phyloP scores from a whole-genome alignment of 2,329 filamentous ascomycete species.

The Colletotrichum spaethianum region DNA sequence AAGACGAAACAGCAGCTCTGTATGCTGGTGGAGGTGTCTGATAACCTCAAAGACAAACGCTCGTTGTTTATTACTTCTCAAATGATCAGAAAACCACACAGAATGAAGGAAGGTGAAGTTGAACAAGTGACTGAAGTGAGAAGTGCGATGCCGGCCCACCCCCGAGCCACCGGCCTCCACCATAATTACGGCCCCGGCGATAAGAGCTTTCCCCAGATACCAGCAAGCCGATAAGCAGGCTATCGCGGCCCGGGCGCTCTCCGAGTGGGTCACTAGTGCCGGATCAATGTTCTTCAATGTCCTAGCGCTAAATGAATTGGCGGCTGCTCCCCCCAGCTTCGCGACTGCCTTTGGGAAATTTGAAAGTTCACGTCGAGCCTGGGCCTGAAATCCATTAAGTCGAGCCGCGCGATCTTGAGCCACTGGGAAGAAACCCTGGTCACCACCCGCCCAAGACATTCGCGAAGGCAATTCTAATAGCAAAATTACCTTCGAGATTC shows the following conservation, averaged over 20 bases:
- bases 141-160: constrained; percentile 35
- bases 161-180: constrained; percentile 29
- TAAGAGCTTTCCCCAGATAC: constrained; percentile 28
- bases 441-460: constrained; percentile 1
- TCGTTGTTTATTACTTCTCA: not conserved
- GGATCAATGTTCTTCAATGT: constrained; percentile 53
- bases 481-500: not conserved
- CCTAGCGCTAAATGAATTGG: constrained; percentile 61
- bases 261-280: constrained; percentile 38
- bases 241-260: constrained; percentile 23
- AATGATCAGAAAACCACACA: not conserved
- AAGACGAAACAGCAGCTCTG: not conserved
- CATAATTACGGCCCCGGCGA: constrained; percentile 16
- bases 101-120: not conserved
- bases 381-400: constrained; percentile 26
- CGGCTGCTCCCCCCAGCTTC: constrained; percentile 56
- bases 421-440: not conserved
- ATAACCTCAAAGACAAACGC: not conserved
- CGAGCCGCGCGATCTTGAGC: constrained; percentile 37
- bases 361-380: constrained; percentile 49
- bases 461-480: constrained; percentile 11
- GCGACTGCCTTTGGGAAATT: constrained; percentile 54
- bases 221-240: constrained; percentile 2
- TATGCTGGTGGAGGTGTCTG: not conserved
- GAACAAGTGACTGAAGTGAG: constrained; percentile 21